phyloP scores from a whole-genome alignment of 768 basidiomycete genomes.

The Lactarius tabidus region DNA sequence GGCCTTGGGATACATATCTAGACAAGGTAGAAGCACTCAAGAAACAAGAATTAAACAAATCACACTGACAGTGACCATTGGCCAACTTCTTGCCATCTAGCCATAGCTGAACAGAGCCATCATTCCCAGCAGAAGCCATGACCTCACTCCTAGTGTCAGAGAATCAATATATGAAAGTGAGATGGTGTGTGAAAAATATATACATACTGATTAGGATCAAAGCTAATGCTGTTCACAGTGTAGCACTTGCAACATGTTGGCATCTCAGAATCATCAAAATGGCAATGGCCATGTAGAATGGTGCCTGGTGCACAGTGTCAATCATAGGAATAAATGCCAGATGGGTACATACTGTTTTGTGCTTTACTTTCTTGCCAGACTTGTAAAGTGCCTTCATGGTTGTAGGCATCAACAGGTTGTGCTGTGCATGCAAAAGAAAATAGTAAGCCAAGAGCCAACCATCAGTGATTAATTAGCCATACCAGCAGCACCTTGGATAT shows the following conservation, averaged over 20 bases:
- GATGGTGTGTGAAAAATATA: not conserved
- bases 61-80: slow-evolving; percentile 2
- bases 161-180: too few species aligned
- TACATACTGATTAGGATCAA: slow-evolving; percentile 24
- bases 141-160: slow-evolving; percentile 6
- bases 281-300: slow-evolving; percentile 22
- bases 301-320: slow-evolving; percentile 1
- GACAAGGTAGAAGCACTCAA: not conserved
- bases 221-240: slow-evolving; percentile 23
- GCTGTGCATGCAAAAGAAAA: not conserved
- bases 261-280: not conserved
- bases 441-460: not conserved
- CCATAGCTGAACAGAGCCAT: slow-evolving; percentile 22
- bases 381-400: slow-evolving; percentile 22
- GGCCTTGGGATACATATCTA: slow-evolving; percentile 18
- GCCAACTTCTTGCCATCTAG: slow-evolving; percentile 7
- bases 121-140: slow-evolving; percentile 23
- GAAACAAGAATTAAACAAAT: not conserved
- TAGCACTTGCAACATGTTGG: slow-evolving; percentile 14
- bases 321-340: not conserved
- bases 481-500: not conserved
- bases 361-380: slow-evolving; percentile 11
- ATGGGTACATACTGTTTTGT: slow-evolving; percentile 3
- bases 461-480: not conserved
- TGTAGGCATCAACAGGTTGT: slow-evolving; percentile 8